A percentile compares a stretch with the other conserved stretches of the same genome.
Conservation (phyloP, 768 basidiomycete species). For the Auriscalpium microsporum region DNA sequence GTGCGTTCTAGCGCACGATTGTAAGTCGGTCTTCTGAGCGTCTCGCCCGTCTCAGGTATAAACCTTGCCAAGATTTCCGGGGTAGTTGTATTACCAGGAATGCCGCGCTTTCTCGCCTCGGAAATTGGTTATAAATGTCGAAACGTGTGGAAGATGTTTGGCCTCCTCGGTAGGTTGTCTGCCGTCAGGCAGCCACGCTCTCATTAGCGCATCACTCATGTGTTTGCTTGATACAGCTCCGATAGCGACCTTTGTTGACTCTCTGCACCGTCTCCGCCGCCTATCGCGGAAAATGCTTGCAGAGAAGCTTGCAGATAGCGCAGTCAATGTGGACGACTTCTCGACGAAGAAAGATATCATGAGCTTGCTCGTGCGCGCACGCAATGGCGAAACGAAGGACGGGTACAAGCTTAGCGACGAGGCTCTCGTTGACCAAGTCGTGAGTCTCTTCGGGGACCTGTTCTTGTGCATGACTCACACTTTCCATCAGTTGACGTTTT, state of each 20-base stretch:
- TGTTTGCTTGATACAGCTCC: neutral
- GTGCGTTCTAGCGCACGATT: conserved; percentile 2
- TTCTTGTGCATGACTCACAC: neutral
- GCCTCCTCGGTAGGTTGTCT: conserved; percentile 9
- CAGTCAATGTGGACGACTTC: conserved; percentile 25
- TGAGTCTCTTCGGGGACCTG: conserved; percentile 2
- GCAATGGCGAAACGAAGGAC: conserved; percentile 24
- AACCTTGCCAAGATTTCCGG: conserved; percentile 31
- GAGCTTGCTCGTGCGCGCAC: conserved; percentile 39
- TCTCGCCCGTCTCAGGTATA: neutral
- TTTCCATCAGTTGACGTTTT: conserved; percentile 33
- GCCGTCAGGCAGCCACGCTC: neutral
- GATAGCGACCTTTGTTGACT: conserved; percentile 21
- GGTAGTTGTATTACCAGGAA: conserved; percentile 31
- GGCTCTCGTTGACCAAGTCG: conserved; percentile 46
- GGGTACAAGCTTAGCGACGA: conserved; percentile 36
- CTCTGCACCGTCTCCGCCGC: conserved; percentile 34
- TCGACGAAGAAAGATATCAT: conserved; percentile 43
- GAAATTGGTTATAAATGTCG: neutral
- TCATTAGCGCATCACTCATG: neutral
- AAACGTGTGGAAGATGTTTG: neutral
- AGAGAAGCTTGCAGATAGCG: conserved; percentile 30
- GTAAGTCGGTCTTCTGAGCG: neutral
- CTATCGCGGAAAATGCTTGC: conserved; percentile 33
- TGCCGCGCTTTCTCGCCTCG: conserved; percentile 19